Evolutionary conservation across 768 basidiomycete species (phyloP).

Genomic region (Lentinus brumalis): DNA sequence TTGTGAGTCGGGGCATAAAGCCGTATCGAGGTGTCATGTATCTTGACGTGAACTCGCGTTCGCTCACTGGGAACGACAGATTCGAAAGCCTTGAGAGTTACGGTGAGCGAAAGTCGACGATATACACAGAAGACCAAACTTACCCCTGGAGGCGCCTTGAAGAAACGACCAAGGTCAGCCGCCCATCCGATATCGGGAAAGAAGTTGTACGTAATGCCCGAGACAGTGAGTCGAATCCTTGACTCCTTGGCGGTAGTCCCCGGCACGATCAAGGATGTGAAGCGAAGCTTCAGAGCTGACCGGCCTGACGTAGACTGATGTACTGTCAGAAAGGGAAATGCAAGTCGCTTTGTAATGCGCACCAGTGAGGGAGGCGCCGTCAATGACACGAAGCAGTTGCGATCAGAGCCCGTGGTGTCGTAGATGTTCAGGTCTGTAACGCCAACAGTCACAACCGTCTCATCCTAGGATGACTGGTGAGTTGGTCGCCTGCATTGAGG

Average conservation of each 20-base stretch:
- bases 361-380: conserved; percentile 65
- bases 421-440: conserved; percentile 62
- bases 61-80: conserved; percentile 89
- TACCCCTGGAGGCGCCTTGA: conserved; percentile 88
- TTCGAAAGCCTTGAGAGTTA: conserved; percentile 71
- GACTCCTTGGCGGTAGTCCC: conserved; percentile 79
- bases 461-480: conserved; percentile 49
- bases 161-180: conserved; percentile 60
- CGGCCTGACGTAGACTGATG: conserved; percentile 36
- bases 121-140: conserved; percentile 30
- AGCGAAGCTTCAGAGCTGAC: conserved; percentile 62
- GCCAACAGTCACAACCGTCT: conserved; percentile 64
- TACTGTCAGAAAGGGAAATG: neutral
- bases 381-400: conserved; percentile 48
- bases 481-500: neutral
- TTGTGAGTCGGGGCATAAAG: conserved; percentile 55
- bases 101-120: neutral
- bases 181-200: conserved; percentile 66
- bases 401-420: conserved; percentile 44
- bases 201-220: conserved; percentile 63
- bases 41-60: conserved; percentile 66
- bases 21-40: conserved; percentile 69
- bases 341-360: conserved; percentile 24
- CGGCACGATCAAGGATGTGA: conserved; percentile 63
- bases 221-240: conserved; percentile 61